Evolutionary conservation across 192 early-diverging fungal species (phyloP), one percentile per base, ranked within the genome.

Genomic region (Coemansia sp.): DNA sequence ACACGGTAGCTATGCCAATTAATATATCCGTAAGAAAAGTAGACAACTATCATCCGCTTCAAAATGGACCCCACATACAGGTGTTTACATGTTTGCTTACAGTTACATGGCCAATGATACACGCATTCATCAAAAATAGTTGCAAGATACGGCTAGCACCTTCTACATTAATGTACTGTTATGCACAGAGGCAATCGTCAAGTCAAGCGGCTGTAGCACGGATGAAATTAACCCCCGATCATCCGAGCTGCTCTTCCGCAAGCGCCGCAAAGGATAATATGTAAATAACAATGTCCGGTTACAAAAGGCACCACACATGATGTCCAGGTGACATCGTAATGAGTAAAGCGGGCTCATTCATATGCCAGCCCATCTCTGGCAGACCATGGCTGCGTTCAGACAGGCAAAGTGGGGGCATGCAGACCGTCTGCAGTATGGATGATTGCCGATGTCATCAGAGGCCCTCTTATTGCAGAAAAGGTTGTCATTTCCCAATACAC

Each of bases 1-100:
- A 59, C n/a, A 21, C 57, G 57, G 57, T 59, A 59, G 18, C 34
- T 18, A 4, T 35, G 35, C 30, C 30, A 59, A 59, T 59, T 59
- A 59, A 38, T 9, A 6, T 46, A 18, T 46, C 44, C 18, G 16
- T 5, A 18, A 18, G 30, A 30, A 30, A 30, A 30, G 30, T 30
- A 30, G 30, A 30, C 30, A 30, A 30, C 30, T 30, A 30, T 30
- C 30, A 30, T 2, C 30, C 1, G 30, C 44, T n/a, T n/a, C n/a
- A n/a, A 46, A 46, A 46, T 46, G 44, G 12, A 26, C 26, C 23
- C 24, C 23, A 0, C 15, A 23, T 10, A 46, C 6, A 46, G 44
- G 18, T 41, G 39, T 49, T 7, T 49, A 21, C 48, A 7, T 24
- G 51, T 9, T 26, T 53, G 23, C 23, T 53, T 26, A 26, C 24